Evolutionary conservation across 768 basidiomycete species (phyloP).

Genomic region (Amanita subjunquillea): DNA sequence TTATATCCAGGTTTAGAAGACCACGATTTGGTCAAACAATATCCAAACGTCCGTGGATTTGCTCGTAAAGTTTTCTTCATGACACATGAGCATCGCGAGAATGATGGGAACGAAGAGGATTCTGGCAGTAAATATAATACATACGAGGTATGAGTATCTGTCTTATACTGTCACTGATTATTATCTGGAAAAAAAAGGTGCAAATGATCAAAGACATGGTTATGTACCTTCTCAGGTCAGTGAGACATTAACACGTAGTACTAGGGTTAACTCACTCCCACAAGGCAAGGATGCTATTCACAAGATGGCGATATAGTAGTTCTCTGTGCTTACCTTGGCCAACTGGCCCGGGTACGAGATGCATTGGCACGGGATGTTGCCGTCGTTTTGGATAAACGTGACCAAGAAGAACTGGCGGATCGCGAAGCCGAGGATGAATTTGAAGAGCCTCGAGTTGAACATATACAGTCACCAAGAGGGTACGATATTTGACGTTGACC

Average conservation of each 20-base stretch:
- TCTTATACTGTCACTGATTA: background rate
- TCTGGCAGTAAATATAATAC: conserved; percentile 55
- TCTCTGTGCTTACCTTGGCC: conserved; percentile 36
- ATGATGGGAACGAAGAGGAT: conserved; percentile 46
- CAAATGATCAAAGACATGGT: conserved; percentile 35
- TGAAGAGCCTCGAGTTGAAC: conserved; percentile 23
- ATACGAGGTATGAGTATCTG: conserved; percentile 41
- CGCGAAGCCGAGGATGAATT: conserved; percentile 32
- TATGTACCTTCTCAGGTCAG: conserved; percentile 29
- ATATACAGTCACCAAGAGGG: conserved; percentile 43
- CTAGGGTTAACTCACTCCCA: background rate
- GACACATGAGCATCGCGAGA: conserved; percentile 51
- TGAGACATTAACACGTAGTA: background rate
- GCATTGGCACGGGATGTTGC: conserved; percentile 36
- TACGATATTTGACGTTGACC: conserved; percentile 16
- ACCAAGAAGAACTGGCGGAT: conserved; percentile 48
- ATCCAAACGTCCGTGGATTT: conserved; percentile 54
- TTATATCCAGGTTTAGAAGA: conserved; percentile 55
- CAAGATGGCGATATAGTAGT: conserved; percentile 38
- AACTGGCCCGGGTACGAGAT: conserved; percentile 29
- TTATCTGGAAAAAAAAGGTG: conserved; percentile 18
- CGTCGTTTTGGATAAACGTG: conserved; percentile 60
- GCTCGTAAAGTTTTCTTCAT: conserved; percentile 59
- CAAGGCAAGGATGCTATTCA: conserved; percentile 31
- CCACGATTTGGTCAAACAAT: conserved; percentile 36